Base-by-base conservation (phyloP, 73 alveolate species). In the Paramecium sonneborni region DNA sequence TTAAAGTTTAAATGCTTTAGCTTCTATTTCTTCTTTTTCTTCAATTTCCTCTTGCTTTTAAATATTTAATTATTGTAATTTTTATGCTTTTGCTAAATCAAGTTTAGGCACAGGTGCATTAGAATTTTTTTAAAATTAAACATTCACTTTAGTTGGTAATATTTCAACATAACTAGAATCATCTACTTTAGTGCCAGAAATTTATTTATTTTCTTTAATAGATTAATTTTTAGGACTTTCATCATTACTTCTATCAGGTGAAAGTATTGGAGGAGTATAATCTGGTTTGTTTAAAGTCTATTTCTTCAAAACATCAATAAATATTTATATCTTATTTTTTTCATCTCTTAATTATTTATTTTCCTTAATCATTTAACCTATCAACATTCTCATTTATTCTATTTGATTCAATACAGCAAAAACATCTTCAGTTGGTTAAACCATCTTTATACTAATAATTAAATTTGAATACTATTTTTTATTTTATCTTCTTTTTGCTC, bases 81-180 rank as follows among this genome's bases (percentile, higher is more conserved):
- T 79, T 21, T 43, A 24, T 1, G 90, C 90, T 20, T 79, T 79
- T 6, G 76, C 72, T 9, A 79, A 24, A 46, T 79, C 90, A 37
- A 79, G 55, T 46, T 79, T 79, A 0, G 90, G 90, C 9, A 79
- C 72, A 37, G 74, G 43, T 7, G 10, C 20, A 37, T 39, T 46
- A 20, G 58, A 72, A 35, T 34, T 35, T 38, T 26, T 46, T 14
- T 46, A 5, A 52, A 18, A 52, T 62, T 79, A 21, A 43, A 39
- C 14, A 79, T 79, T 79, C 18, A 79, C 90, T 79, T 79, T 79
- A 11, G 74, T n/a, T 24, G 90, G 90, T 43, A 79, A 46, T 2
- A 79, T 30, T 10, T 79, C 90, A 23, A 79, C 90, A 79, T 30
- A 79, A 79, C 90, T 79, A 3, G 72, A 79, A 79, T 79, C 90